phyloP scores from a whole-genome alignment of 2,329 filamentous ascomycete genomes.

The Dothiorella sarmentorum region DNA sequence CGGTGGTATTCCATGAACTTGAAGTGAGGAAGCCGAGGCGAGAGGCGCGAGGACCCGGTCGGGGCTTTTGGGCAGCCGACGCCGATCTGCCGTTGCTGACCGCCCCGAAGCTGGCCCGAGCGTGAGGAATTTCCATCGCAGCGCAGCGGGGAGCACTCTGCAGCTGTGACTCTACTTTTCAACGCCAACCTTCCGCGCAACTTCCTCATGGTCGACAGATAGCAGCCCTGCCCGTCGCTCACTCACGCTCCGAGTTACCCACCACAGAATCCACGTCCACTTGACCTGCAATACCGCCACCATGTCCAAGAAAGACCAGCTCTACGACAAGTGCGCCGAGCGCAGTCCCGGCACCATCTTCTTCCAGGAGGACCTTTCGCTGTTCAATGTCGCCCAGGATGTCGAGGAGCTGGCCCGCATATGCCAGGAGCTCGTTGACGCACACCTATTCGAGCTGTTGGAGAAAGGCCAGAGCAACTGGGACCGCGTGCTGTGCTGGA shows the following conservation, averaged over 20 bases:
- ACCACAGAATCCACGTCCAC: background rate
- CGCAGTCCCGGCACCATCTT: constrained; percentile 35
- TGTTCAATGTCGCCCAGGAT: constrained; percentile 34
- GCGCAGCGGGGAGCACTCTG: constrained; percentile 1
- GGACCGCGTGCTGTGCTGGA: constrained; percentile 37
- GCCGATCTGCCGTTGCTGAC: constrained; percentile 3
- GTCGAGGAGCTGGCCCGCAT: constrained; percentile 32
- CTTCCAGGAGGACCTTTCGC: constrained; percentile 37
- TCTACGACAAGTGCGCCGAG: constrained; percentile 39
- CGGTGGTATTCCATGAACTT: too few relatives aligned
- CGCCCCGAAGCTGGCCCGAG: background rate
- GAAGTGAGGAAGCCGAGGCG: too few relatives aligned
- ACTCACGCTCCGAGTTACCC: background rate
- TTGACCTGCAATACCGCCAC: background rate
- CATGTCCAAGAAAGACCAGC: constrained; percentile 27
- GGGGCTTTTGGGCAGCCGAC: background rate
- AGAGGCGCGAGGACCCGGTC: too few relatives aligned
- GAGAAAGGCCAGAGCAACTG: constrained; percentile 23
- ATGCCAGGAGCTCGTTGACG: constrained; percentile 33
- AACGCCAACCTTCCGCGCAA: background rate
- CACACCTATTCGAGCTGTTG: constrained; percentile 38
- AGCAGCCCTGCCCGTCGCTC: background rate
- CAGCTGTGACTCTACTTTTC: constrained; percentile 4
- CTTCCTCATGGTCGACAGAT: constrained; percentile 18
- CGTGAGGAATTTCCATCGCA: constrained; percentile 10